phyloP scores from a whole-genome alignment of 2,329 filamentous ascomycete species.

The Ophiostoma fasciatum region DNA sequence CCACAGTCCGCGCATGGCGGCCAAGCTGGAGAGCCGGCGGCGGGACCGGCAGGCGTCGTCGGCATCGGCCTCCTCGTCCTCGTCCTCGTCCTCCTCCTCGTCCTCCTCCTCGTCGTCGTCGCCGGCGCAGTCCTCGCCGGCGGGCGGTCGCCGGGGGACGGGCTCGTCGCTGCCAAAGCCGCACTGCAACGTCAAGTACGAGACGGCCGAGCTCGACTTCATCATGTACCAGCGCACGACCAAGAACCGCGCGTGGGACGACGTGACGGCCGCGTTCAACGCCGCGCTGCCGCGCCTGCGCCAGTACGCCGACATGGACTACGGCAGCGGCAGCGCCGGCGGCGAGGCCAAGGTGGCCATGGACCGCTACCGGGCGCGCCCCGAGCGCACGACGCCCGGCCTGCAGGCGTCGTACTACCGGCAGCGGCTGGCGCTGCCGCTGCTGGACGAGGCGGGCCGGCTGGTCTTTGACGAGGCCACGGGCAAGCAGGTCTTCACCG shows the following conservation, averaged over 20 bases:
- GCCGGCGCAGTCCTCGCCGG: background rate
- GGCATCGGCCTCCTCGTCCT: background rate
- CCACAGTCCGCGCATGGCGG: background rate
- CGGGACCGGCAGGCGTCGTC: background rate
- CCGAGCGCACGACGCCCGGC: slow-evolving; percentile 12
- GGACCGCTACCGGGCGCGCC: slow-evolving; percentile 11
- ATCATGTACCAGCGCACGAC: slow-evolving; percentile 15
- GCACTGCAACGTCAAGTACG: slow-evolving; percentile 15
- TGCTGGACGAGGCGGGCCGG: slow-evolving; percentile 10
- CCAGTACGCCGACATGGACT: slow-evolving; percentile 12
- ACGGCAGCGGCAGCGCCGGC: background rate
- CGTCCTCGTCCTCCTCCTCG: background rate
- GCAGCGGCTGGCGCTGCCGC: slow-evolving; percentile 12
- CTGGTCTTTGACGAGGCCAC: slow-evolving; percentile 12
- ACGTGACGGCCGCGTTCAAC: slow-evolving; percentile 12
- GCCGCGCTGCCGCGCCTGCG: slow-evolving; percentile 11
- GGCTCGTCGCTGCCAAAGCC: slow-evolving; percentile 6
- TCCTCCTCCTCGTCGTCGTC: background rate
- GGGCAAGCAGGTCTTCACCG: slow-evolving; percentile 12
- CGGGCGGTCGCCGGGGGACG: background rate
- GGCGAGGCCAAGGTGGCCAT: slow-evolving; percentile 1
- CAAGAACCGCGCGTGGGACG: slow-evolving; percentile 13
- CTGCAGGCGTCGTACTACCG: slow-evolving; percentile 15
- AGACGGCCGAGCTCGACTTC: slow-evolving; percentile 14
- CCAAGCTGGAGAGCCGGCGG: background rate